Evolutionary conservation across 192 early-diverging fungal species (phyloP).

Genomic region (Spizellomyces sp.): DNA sequence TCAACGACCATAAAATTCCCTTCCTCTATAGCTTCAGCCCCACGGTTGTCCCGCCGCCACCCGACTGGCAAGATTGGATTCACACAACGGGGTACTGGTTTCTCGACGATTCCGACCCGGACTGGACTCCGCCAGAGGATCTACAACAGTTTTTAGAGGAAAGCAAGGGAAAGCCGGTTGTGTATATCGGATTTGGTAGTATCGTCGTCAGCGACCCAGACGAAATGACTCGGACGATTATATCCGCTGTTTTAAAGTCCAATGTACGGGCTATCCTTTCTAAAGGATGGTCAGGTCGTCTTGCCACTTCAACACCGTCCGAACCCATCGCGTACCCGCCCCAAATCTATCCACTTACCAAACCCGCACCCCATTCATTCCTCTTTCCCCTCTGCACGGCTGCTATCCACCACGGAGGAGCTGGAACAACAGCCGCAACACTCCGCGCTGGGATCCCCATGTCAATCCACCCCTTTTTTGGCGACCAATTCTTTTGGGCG

Average conservation of each 20-base stretch:
- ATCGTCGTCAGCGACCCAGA: constrained; percentile 75
- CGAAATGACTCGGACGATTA: constrained; percentile 61
- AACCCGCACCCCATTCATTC: constrained; percentile 70
- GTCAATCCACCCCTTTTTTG: constrained; percentile 67
- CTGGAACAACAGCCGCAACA: constrained; percentile 74
- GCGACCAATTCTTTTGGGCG: constrained; percentile 69
- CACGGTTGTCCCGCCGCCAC: not conserved
- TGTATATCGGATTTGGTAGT: constrained; percentile 81
- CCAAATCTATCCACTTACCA: not conserved
- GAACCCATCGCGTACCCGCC: not conserved
- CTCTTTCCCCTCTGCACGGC: constrained; percentile 63
- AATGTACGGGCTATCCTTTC: constrained; percentile 70
- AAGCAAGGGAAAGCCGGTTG: constrained; percentile 22
- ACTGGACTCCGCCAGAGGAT: constrained; percentile 57
- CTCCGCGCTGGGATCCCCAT: constrained; percentile 71
- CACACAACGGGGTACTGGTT: constrained; percentile 78
- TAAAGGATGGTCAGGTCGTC: constrained; percentile 69
- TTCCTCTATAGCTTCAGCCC: constrained; percentile 54
- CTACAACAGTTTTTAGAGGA: constrained; percentile 60
- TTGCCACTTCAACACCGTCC: constrained; percentile 29
- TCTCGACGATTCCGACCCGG: constrained; percentile 68
- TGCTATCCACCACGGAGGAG: constrained; percentile 81
- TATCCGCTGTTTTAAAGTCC: constrained; percentile 61
- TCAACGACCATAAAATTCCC: constrained; percentile 29
- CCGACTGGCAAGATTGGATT: constrained; percentile 10